Conservation (phyloP, 1,139 yeast genomes). For the Hansenula sp. region DNA sequence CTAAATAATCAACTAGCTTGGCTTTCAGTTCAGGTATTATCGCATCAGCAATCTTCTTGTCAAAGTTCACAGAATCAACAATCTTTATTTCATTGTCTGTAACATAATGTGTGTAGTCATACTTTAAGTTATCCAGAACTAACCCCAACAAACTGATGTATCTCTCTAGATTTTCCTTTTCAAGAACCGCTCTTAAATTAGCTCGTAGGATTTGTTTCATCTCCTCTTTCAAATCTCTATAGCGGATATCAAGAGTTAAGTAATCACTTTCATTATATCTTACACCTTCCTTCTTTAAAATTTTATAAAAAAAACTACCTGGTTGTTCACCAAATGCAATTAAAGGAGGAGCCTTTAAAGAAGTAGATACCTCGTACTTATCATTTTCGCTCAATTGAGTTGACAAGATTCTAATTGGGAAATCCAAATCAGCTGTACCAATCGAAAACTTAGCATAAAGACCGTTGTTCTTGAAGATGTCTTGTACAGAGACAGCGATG, state of each 20-base stretch:
- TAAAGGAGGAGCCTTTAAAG: slow-evolving; percentile 29
- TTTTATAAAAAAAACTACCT: slow-evolving; percentile 53
- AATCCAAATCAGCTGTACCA: slow-evolving; percentile 47
- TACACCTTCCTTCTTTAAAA: slow-evolving; percentile 25
- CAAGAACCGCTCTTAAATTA: slow-evolving; percentile 9
- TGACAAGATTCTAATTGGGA: slow-evolving; percentile 51
- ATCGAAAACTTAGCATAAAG: slow-evolving; percentile 66
- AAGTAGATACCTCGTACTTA: slow-evolving; percentile 34
- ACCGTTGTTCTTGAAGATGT: slow-evolving; percentile 52
- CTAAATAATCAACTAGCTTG: slow-evolving; percentile 6
- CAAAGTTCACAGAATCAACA: not conserved
- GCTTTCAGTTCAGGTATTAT: not conserved
- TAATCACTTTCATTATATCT: slow-evolving; percentile 29
- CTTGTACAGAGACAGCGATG: slow-evolving; percentile 73
- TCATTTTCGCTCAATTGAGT: slow-evolving; percentile 38
- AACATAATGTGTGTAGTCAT: slow-evolving; percentile 1
- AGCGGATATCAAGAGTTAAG: slow-evolving; percentile 39
- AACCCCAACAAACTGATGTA: not conserved
- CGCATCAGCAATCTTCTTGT: not conserved
- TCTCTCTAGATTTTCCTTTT: not conserved
- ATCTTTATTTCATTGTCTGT: not conserved
- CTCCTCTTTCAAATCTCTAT: slow-evolving; percentile 43
- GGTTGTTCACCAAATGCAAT: slow-evolving; percentile 71
- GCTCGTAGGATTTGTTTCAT: slow-evolving; percentile 24
- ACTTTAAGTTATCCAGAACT: not conserved